phyloP scores from a whole-genome alignment of 441 rosid species.

The Biscutella auriculata region DNA sequence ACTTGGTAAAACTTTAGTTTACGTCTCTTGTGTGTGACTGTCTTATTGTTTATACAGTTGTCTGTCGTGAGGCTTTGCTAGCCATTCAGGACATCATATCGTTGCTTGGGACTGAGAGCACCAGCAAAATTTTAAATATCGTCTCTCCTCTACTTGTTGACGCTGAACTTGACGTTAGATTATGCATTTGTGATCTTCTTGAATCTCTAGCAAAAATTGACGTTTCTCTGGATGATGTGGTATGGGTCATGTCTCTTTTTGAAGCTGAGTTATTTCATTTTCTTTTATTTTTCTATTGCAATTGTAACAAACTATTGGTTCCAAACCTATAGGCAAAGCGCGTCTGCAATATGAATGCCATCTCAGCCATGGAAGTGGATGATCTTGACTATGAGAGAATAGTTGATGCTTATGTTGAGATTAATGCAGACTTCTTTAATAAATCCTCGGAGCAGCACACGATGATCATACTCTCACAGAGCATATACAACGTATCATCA shows the following conservation, averaged over 20 bases:
- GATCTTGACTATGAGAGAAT: conserved; percentile 80
- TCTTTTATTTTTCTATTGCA: neutral
- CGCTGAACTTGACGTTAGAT: conserved; percentile 50
- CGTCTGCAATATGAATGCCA: conserved; percentile 54
- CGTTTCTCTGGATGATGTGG: conserved; percentile 53
- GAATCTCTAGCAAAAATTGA: conserved; percentile 57
- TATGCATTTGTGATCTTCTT: conserved; percentile 62
- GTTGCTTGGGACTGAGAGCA: conserved; percentile 34
- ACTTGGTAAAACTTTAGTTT: neutral
- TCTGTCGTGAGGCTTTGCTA: conserved; percentile 45
- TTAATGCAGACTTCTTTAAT: conserved; percentile 40
- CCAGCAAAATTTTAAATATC: conserved; percentile 37
- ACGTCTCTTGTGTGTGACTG: conserved; percentile 10
- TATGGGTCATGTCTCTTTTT: conserved; percentile 22
- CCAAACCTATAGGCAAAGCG: conserved; percentile 56
- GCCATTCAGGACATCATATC: conserved; percentile 51
- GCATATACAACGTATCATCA: conserved; percentile 67
- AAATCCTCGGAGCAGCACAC: conserved; percentile 47
- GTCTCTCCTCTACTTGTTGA: conserved; percentile 66
- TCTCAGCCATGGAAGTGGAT: conserved; percentile 58
- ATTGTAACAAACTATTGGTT: conserved; percentile 13
- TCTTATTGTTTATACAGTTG: conserved; percentile 36
- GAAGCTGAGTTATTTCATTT: neutral
- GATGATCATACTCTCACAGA: conserved; percentile 65
- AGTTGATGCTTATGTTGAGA: conserved; percentile 55